These are phyloP conservation scores for Hypoxylon sp. DNA, from an alignment of 2,329 filamentous ascomycete species.

Conservation along the genomic window DNA sequence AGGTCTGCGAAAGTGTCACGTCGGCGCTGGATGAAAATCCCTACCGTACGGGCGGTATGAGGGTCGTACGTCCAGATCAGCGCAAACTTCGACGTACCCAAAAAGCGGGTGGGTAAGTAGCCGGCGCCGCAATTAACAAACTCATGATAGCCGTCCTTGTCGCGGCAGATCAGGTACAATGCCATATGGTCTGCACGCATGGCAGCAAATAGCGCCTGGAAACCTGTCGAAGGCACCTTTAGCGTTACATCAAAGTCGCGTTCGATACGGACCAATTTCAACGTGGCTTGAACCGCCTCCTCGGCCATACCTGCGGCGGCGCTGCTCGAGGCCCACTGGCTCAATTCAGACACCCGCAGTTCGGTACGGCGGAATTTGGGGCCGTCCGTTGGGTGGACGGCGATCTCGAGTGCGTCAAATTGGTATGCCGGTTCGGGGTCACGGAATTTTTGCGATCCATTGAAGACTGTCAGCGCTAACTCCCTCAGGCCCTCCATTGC, in stretches of 20 bases:
- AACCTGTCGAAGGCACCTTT: neutral
- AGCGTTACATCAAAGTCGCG: neutral
- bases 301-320: neutral
- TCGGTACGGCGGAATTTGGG: neutral
- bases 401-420: conserved; percentile 1
- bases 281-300: neutral
- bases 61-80: neutral
- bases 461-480: neutral
- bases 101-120: neutral
- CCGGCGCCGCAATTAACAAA: neutral
- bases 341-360: neutral
- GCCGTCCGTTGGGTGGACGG: neutral
- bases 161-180: neutral
- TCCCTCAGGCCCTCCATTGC: conserved; percentile 4
- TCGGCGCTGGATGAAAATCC: neutral
- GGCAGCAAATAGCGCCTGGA: neutral
- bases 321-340: neutral
- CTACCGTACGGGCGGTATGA: neutral
- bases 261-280: neutral
- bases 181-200: neutral
- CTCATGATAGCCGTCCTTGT: conserved; percentile 1
- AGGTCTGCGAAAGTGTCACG: neutral
- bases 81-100: neutral
- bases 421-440: neutral
- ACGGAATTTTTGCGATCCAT: neutral